phyloP scores from a whole-genome alignment of 176 grass and related monocot species.

The Triticum aestivum region DNA sequence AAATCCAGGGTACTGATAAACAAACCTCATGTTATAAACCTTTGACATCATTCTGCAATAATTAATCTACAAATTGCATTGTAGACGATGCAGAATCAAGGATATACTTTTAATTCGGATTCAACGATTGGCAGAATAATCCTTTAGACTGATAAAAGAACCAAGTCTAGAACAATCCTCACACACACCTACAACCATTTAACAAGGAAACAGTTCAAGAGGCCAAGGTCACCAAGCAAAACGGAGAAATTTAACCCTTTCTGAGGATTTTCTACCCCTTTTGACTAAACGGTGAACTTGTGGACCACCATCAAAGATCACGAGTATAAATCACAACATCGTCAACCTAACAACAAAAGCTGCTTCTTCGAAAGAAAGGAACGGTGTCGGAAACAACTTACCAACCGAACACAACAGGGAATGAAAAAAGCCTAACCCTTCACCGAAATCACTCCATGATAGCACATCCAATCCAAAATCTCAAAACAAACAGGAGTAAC shows the following conservation, averaged over 20 bases:
- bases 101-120: too few relatives aligned
- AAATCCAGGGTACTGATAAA: too few relatives aligned
- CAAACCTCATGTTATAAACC: too few relatives aligned
- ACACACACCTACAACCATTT: not conserved
- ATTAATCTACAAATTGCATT: too few relatives aligned
- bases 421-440: not conserved
- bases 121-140: too few relatives aligned
- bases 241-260: not conserved
- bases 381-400: not conserved
- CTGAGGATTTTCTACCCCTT: not conserved
- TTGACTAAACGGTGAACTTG: not conserved
- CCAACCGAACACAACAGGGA: not conserved
- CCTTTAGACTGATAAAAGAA: too few relatives aligned
- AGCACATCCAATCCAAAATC: not conserved
- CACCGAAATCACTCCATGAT: not conserved
- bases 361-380: not conserved
- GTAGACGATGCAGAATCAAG: too few relatives aligned
- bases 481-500: not conserved
- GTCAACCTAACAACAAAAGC: not conserved
- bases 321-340: not conserved
- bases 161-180: not conserved
- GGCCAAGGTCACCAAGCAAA: not conserved
- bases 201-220: constrained; percentile 8
- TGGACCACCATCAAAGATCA: not conserved
- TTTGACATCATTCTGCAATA: too few relatives aligned